Evolutionary conservation across 768 basidiomycete genomes (phyloP), one percentile per base, ranked within the genome.

Genomic region (Lactarius akahatsu): DNA sequence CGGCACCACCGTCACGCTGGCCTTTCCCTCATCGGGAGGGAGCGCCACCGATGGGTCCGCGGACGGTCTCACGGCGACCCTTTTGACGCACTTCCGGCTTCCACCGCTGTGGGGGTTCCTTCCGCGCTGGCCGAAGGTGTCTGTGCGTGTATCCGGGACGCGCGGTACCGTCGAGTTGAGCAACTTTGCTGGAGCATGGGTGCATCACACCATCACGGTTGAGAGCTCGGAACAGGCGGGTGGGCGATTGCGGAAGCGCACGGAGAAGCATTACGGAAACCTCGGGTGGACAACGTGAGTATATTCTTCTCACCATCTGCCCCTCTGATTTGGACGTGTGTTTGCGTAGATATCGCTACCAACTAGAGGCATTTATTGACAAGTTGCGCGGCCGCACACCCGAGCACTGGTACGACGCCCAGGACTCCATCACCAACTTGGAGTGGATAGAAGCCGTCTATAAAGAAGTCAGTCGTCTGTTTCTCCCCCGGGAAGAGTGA

Each of bases 351-450:
- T 85, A 84, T 72, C 79, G 83, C 23, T 83, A 82, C 70, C 83
- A 86, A 73, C 76, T 87, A 41, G 83, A 85, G 73, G 84, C 83
- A 20, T 81, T 87, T 52, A 81, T 86, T 9, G 82, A 86, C 72
- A 77, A 78, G 67, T 63, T 86, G 0, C 76, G 79, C 54, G 83
- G 81, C 0, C 76, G 80, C 71, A 67, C 43, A 43, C 76, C 79
- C 8, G 66, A 73, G 59, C 74, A 75, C 9, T 87, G 85, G 86
- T 40, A 41, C 59, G 66, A 70, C 11, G 66, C 58, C 2, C 23
- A 59, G 32, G 69, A 70, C 15, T 70, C 69, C 0, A 64, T 70
- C 36, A 20, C 62, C 15, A 68, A 68, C 38, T 40, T 70, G 38
- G 23, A 69, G 40, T 70, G 69, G 69, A 59, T 70, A 40, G 69